These are phyloP conservation scores for Extremus antarcticus DNA, from an alignment of 495 filamentous ascomycete species.

Conservation along the genomic window DNA sequence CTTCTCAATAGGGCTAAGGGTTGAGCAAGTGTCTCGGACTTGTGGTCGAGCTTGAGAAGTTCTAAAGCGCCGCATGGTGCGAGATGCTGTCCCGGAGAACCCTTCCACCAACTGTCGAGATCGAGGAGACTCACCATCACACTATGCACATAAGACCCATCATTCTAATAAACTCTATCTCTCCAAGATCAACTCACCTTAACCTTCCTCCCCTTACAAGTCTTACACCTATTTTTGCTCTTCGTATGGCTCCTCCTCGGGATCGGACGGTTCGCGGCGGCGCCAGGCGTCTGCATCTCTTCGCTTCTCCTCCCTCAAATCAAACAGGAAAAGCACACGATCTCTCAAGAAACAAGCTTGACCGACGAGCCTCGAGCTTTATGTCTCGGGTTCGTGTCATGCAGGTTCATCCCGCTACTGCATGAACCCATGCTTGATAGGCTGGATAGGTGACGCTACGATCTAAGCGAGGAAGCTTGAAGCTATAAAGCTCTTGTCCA, in stretches of 20 bases:
- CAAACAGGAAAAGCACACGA: too few relatives aligned
- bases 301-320: too few relatives aligned
- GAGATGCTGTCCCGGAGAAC: too few relatives aligned
- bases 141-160: not conserved
- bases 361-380: too few relatives aligned
- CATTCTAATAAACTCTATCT: not conserved
- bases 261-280: not conserved
- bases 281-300: not conserved
- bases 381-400: slow-evolving; percentile 3
- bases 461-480: not conserved
- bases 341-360: too few relatives aligned
- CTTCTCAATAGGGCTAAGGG: too few relatives aligned
- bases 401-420: not conserved
- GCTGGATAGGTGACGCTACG: too few relatives aligned
- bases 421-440: too few relatives aligned
- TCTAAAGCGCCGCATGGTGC: too few relatives aligned
- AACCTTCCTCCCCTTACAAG: slow-evolving; percentile 8
- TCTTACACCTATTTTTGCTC: slow-evolving; percentile 11
- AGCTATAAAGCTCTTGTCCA: not conserved
- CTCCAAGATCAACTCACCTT: not conserved
- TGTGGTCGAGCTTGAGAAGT: too few relatives aligned
- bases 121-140: not conserved
- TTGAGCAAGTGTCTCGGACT: too few relatives aligned
- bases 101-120: too few relatives aligned
- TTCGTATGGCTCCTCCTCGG: slow-evolving; percentile 7